These are phyloP conservation scores for Physcomitrellopsis africana DNA, from an alignment of 225 moss, liverwort and hornwort genomes.

Conservation along the genomic window DNA sequence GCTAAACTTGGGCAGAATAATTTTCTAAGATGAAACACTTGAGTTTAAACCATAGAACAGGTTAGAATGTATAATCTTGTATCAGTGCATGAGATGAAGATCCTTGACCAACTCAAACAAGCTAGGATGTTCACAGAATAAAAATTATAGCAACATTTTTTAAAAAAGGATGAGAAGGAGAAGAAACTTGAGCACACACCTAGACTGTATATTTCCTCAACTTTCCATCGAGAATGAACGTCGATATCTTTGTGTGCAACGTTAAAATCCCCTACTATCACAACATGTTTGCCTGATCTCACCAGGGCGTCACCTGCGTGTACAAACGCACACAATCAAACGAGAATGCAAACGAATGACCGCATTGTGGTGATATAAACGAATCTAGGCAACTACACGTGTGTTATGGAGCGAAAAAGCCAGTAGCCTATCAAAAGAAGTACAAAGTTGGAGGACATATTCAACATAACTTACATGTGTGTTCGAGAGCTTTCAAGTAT, in stretches of 20 bases:
- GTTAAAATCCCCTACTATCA: slow-evolving; percentile 83
- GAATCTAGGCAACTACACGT: slow-evolving; percentile 5
- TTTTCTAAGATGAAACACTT: not conserved
- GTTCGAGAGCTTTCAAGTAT: slow-evolving; percentile 68
- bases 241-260: slow-evolving; percentile 73
- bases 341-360: not conserved
- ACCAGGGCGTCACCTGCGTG: slow-evolving; percentile 71
- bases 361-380: not conserved
- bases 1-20: not conserved
- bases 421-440: not conserved
- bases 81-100: not conserved
- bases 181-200: slow-evolving; percentile 52
- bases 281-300: slow-evolving; percentile 69
- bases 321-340: slow-evolving; percentile 6
- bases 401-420: not conserved
- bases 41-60: not conserved
- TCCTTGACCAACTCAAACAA: slow-evolving; percentile 1
- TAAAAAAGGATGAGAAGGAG: slow-evolving; percentile 13
- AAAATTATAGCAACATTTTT: not conserved
- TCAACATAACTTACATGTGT: slow-evolving; percentile 50
- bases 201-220: slow-evolving; percentile 70
- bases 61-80: not conserved
- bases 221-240: slow-evolving; percentile 73
- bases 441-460: slow-evolving; percentile 1
- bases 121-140: not conserved